Conservation (phyloP, 129 eudicot genomes). For the Artemisia tridentata region DNA sequence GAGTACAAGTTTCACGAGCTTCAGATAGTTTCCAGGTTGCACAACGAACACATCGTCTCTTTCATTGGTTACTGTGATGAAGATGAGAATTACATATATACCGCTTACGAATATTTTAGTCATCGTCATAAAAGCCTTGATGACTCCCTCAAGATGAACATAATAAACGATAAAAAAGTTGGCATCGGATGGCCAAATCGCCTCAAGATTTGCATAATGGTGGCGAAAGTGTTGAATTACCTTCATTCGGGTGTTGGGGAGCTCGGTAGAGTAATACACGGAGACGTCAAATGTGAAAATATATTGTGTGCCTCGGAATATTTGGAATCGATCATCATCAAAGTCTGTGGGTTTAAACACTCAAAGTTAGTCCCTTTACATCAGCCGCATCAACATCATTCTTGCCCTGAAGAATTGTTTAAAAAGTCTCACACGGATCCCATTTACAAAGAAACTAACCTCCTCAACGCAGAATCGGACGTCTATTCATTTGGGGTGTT, state of each 20-base stretch:
- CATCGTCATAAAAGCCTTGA: too few species aligned
- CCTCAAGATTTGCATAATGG: too few species aligned
- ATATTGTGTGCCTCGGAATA: neutral
- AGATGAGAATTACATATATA: too few species aligned
- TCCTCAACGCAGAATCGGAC: neutral
- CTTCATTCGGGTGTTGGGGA: too few species aligned
- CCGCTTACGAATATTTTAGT: too few species aligned
- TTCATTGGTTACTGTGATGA: too few species aligned
- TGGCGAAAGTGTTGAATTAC: too few species aligned
- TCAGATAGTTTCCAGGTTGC: too few species aligned
- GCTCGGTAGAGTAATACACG: neutral
- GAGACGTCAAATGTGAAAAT: neutral
- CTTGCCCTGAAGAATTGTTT: neutral
- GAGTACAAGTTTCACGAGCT: too few species aligned
- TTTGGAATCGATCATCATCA: neutral
- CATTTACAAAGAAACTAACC: neutral
- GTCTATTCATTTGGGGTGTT: neutral
- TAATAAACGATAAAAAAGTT: fast-evolving
- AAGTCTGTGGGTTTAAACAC: neutral
- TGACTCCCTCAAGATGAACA: too few species aligned
- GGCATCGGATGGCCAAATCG: fast-evolving
- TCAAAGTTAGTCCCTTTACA: neutral
- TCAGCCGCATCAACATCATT: neutral
- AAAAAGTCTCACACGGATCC: neutral
- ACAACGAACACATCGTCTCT: too few species aligned